Percentiles rank a stretch among this genome's conserved stretches.
These are phyloP conservation scores for Sugiyamaella qingdaonensis DNA, from an alignment of 805 yeast genomes.

Conservation along the genomic window DNA sequence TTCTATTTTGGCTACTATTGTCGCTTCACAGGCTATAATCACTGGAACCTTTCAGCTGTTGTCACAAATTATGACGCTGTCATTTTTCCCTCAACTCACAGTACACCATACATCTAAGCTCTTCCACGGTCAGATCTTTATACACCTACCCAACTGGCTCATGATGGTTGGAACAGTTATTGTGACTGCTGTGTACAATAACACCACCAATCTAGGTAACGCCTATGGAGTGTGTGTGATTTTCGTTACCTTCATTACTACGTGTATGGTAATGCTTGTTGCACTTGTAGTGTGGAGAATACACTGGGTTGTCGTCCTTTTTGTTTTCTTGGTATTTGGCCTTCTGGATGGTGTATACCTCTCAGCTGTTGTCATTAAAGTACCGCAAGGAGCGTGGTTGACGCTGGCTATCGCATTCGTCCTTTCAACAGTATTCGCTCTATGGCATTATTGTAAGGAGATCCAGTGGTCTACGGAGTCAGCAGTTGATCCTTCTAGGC, in stretches of 20 bases:
- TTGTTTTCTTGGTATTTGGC: constrained; percentile 39
- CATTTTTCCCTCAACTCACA: constrained; percentile 49
- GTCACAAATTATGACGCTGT: constrained; percentile 49
- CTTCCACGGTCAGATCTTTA: constrained; percentile 48
- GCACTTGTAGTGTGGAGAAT: constrained; percentile 44
- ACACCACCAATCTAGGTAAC: constrained; percentile 48
- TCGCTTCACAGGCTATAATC: constrained; percentile 59
- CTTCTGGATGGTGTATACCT: constrained; percentile 47
- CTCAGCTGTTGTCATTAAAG: constrained; percentile 47
- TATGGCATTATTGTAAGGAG: constrained; percentile 12
- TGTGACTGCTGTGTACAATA: constrained; percentile 51
- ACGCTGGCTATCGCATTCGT: constrained; percentile 34
- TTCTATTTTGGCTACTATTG: constrained; percentile 52
- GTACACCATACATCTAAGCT: constrained; percentile 43
- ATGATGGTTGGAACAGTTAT: constrained; percentile 49
- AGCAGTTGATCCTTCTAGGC: neutral
- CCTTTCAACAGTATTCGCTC: constrained; percentile 1
- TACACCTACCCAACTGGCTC: constrained; percentile 48
- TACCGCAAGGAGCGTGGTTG: constrained; percentile 61
- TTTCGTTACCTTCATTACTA: constrained; percentile 51
- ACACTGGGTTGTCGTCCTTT: constrained; percentile 35
- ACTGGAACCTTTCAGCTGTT: constrained; percentile 52
- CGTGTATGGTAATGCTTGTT: constrained; percentile 42
- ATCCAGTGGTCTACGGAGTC: constrained; percentile 11
- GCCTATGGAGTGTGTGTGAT: constrained; percentile 61